A percentile compares a stretch with the other conserved stretches of the same genome.
Evolutionary conservation across 768 basidiomycete genomes (phyloP).

Genomic region (Lentinula sp.): DNA sequence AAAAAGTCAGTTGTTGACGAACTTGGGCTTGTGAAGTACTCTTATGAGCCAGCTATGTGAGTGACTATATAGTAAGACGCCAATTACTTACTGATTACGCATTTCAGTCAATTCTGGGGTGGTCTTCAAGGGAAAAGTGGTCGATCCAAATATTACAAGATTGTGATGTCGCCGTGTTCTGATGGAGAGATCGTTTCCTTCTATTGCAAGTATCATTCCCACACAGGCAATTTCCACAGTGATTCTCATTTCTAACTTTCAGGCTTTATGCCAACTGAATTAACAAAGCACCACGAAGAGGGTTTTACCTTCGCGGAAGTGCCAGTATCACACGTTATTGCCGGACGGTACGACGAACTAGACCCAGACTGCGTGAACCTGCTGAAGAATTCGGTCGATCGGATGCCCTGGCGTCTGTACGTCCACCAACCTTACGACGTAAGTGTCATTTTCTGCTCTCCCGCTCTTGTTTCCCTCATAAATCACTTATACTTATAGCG

Average conservation of each 20-base stretch:
- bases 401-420: slow-evolving; percentile 29
- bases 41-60: slow-evolving; percentile 24
- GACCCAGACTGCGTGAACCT: slow-evolving; percentile 23
- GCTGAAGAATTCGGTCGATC: slow-evolving; percentile 13
- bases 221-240: background rate
- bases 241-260: background rate
- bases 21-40: slow-evolving; percentile 22
- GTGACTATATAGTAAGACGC: background rate
- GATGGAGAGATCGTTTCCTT: slow-evolving; percentile 24
- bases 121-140: slow-evolving; percentile 19
- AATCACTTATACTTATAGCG: slow-evolving; percentile 3
- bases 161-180: slow-evolving; percentile 26
- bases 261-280: slow-evolving; percentile 28
- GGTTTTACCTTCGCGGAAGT: slow-evolving; percentile 25
- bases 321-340: slow-evolving; percentile 22
- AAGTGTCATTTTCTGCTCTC: background rate
- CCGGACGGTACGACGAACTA: slow-evolving; percentile 22
- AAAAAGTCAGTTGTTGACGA: slow-evolving; percentile 19
- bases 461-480: background rate
- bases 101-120: slow-evolving; percentile 25
- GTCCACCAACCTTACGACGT: slow-evolving; percentile 25
- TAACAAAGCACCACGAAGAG: slow-evolving; percentile 26
- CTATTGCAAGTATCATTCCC: slow-evolving; percentile 15
- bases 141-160: slow-evolving; percentile 26
- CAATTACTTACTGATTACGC: background rate